Conservation (phyloP, 768 basidiomycete genomes). For the Punctularia strigosozonata region DNA sequence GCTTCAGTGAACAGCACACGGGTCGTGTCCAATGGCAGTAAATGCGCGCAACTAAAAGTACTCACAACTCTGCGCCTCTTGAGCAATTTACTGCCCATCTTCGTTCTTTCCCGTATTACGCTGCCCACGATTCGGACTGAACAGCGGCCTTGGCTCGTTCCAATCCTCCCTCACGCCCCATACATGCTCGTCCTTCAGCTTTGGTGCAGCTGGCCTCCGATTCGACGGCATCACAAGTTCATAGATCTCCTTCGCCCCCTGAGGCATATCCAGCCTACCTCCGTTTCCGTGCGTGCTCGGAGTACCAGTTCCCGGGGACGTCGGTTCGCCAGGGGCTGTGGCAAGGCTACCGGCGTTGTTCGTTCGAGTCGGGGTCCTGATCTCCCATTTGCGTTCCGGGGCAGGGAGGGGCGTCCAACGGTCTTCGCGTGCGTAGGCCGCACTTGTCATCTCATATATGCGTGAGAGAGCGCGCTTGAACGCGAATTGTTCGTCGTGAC, state of each 20-base stretch:
- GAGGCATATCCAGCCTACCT: slow-evolving; percentile 11
- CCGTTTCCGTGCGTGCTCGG: neutral
- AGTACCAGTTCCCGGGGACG: neutral
- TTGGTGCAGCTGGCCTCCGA: slow-evolving; percentile 19
- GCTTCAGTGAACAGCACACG: too few species aligned
- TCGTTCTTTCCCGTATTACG: too few species aligned
- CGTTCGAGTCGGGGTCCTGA: too few species aligned
- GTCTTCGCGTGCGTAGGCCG: slow-evolving; percentile 19
- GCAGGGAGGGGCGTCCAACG: slow-evolving; percentile 25
- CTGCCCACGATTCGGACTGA: too few species aligned
- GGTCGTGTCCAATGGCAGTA: too few species aligned
- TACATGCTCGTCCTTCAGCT: slow-evolving; percentile 23
- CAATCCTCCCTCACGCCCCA: slow-evolving; percentile 30
- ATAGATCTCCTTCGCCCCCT: slow-evolving; percentile 11
- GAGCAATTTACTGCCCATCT: too few species aligned
- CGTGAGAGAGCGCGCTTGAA: slow-evolving; percentile 52
- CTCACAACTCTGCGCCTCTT: too few species aligned
- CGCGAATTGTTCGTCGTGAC: slow-evolving; percentile 51
- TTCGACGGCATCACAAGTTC: slow-evolving; percentile 1
- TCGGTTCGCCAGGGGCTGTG: neutral
- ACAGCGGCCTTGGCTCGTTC: too few species aligned
- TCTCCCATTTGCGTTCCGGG: slow-evolving; percentile 22
- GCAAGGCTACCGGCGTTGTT: neutral
- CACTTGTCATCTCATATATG: slow-evolving; percentile 43
- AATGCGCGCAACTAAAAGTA: too few species aligned